A percentile compares a stretch with the other conserved stretches of the same genome.
These are phyloP conservation scores for Candida qinlingensis DNA, from an alignment of 805 yeast species.

Conservation along the genomic window DNA sequence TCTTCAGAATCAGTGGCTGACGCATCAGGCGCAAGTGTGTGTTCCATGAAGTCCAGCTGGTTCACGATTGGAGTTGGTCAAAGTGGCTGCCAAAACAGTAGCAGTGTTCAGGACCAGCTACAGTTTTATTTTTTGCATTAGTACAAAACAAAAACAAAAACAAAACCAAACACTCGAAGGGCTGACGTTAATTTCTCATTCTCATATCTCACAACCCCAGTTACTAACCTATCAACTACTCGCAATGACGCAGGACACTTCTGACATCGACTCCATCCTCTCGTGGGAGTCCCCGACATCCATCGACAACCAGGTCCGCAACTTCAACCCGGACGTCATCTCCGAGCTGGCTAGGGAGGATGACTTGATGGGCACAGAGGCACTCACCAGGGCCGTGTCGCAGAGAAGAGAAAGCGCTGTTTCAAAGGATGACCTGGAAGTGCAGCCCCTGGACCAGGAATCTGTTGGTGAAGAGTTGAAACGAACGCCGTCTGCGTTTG, in stretches of 20 bases:
- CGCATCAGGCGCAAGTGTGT: too few species aligned
- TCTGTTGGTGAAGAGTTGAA: background rate
- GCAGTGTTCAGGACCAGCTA: too few species aligned
- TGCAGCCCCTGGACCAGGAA: background rate
- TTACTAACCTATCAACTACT: too few species aligned
- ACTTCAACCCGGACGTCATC: conserved; percentile 13
- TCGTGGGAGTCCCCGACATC: conserved; percentile 6
- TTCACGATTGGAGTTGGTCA: too few species aligned
- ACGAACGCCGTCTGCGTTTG: background rate
- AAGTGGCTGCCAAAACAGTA: too few species aligned
- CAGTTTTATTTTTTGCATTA: too few species aligned
- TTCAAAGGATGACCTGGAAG: background rate
- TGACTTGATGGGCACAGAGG: conserved; percentile 10
- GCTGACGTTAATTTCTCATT: too few species aligned
- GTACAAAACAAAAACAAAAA: too few species aligned
- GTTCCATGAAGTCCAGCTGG: too few species aligned
- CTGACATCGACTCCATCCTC: conserved; percentile 1
- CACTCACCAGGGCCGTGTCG: conserved; percentile 2
- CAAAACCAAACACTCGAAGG: too few species aligned
- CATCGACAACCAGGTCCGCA: conserved; percentile 12
- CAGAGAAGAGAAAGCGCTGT: background rate
- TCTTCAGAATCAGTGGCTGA: too few species aligned
- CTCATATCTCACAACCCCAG: too few species aligned
- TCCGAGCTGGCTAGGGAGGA: conserved; percentile 9
- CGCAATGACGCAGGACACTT: background rate